Conservation (phyloP, 805 yeast species). For the Starmerella tilneyi region DNA sequence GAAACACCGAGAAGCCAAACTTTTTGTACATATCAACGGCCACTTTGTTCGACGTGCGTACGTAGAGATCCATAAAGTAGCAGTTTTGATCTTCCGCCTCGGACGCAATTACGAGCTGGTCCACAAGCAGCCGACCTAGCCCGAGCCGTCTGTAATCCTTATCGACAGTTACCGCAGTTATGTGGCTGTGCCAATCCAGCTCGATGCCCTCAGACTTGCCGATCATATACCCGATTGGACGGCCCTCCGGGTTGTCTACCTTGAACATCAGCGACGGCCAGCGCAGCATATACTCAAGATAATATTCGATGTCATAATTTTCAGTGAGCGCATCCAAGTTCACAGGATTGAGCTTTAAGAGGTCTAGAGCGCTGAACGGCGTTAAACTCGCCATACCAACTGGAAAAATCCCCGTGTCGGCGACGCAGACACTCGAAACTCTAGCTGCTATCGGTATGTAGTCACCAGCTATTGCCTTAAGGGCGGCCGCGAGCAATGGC, state of each 20-base stretch:
- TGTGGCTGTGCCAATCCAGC: constrained; percentile 90
- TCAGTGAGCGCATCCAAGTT: constrained; percentile 87
- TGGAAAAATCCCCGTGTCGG: no score
- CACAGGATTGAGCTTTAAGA: constrained; percentile 59
- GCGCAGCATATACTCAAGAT: constrained; percentile 64
- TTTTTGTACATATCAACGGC: constrained; percentile 79
- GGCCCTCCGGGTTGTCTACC: constrained; percentile 37
- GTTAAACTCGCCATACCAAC: constrained; percentile 66
- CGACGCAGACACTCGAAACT: no score
- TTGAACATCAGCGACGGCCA: constrained; percentile 91
- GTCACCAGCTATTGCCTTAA: no score
- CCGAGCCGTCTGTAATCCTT: constrained; percentile 76
- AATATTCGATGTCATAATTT: constrained; percentile 75
- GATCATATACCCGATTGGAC: constrained; percentile 49
- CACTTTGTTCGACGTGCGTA: constrained; percentile 68
- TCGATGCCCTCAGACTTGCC: constrained; percentile 89
- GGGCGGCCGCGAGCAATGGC: no score
- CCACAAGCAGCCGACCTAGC: constrained; percentile 69
- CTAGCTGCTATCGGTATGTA: no score
- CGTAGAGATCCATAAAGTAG: constrained; percentile 83
- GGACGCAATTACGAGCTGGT: constrained; percentile 60
- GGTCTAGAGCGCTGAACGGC: constrained; percentile 81
- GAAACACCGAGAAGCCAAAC: constrained; percentile 70
- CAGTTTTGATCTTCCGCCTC: constrained; percentile 70
- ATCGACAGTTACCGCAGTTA: constrained; percentile 87